phyloP scores from a whole-genome alignment of 163 green algal species.

The Coccomyxa subellipsoidea region DNA sequence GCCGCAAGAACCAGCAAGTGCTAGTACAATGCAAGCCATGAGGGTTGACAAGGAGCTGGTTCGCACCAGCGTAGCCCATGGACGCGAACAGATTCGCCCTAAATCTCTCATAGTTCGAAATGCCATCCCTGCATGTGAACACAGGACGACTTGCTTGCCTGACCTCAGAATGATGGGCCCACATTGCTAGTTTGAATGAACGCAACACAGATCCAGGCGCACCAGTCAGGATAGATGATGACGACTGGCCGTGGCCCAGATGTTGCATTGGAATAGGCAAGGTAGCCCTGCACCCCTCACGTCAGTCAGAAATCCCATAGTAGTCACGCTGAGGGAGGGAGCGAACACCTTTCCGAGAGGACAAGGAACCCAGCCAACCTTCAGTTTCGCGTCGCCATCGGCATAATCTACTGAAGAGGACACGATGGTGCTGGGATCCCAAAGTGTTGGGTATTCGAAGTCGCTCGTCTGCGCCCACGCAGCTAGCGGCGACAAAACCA shows the following conservation, averaged over 20 bases:
- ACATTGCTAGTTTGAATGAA: not conserved
- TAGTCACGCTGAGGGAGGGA: not conserved
- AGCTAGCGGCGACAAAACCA: not conserved
- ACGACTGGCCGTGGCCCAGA: not conserved
- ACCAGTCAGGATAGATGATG: conserved; percentile 30
- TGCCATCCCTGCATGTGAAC: not conserved
- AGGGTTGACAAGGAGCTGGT: not conserved
- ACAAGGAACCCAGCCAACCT: not conserved
- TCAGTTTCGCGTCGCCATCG: not conserved
- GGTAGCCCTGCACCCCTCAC: not conserved
- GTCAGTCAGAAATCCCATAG: not conserved
- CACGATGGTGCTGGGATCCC: not conserved
- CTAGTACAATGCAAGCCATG: no score
- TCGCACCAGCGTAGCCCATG: conserved; percentile 25
- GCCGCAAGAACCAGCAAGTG: no score
- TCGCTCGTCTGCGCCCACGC: conserved; percentile 7
- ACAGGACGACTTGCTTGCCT: not conserved
- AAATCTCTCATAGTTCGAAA: conserved; percentile 32
- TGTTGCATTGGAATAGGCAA: conserved; percentile 16
- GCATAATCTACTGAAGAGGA: not conserved
- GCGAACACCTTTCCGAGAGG: no score
- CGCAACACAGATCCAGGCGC: not conserved
- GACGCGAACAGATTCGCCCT: conserved; percentile 28
- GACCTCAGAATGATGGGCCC: no score
- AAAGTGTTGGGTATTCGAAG: not conserved